phyloP scores from a whole-genome alignment of 805 yeast genomes.

The Ogataea henricii region DNA sequence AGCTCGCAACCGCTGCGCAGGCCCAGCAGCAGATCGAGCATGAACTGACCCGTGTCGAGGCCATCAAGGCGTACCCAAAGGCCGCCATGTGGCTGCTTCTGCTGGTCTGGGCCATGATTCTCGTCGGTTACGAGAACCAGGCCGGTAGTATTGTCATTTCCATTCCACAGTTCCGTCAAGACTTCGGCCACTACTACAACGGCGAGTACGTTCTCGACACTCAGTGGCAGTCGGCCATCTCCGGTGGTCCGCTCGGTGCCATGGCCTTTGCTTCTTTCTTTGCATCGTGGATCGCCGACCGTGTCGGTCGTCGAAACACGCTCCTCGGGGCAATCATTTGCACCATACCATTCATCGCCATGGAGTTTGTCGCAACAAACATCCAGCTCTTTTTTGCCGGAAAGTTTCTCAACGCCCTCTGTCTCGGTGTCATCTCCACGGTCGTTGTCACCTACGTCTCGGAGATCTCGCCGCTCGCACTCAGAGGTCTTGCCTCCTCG shows the following conservation, averaged over 20 bases:
- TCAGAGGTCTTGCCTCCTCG: constrained; percentile 38
- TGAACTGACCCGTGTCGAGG: constrained; percentile 29
- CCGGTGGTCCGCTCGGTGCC: constrained; percentile 34
- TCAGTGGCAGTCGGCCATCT: constrained; percentile 46
- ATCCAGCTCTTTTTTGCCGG: constrained; percentile 42
- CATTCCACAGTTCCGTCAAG: constrained; percentile 42
- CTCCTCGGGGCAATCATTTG: constrained; percentile 33
- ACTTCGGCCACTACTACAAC: constrained; percentile 31
- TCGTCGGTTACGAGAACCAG: constrained; percentile 36
- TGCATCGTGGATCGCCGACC: constrained; percentile 39
- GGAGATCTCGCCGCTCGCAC: constrained; percentile 51
- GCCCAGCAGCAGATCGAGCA: constrained; percentile 13
- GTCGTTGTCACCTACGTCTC: constrained; percentile 43
- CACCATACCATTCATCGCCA: constrained; percentile 39
- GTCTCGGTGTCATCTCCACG: constrained; percentile 46
- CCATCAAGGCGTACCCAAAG: constrained; percentile 39
- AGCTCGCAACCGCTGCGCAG: constrained; percentile 4
- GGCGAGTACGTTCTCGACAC: constrained; percentile 38
- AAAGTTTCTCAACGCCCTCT: constrained; percentile 43
- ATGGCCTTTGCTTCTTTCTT: constrained; percentile 38
- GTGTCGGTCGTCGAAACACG: constrained; percentile 39
- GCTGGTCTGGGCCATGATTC: constrained; percentile 35
- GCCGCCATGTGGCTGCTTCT: constrained; percentile 42
- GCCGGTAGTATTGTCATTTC: constrained; percentile 41
- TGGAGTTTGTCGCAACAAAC: constrained; percentile 42